A percentile compares a stretch with the other conserved stretches of the same genome.
Conservation (phyloP, 2,329 filamentous ascomycete genomes). For the Hypocreales sp. region DNA sequence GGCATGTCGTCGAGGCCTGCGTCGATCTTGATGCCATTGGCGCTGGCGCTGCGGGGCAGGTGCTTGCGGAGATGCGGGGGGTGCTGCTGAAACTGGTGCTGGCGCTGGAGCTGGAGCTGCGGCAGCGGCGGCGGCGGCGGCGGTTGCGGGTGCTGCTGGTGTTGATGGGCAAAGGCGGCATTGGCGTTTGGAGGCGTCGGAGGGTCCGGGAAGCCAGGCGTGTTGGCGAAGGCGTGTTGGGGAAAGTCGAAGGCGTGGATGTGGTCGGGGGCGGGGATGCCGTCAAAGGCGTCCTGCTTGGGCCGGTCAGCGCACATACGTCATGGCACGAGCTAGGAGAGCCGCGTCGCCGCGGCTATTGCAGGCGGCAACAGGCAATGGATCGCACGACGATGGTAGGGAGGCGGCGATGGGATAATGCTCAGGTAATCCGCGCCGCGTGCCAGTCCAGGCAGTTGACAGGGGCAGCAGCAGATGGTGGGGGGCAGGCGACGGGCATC, state of each 20-base stretch:
- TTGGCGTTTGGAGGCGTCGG: slow-evolving; percentile 34
- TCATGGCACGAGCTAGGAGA: no score
- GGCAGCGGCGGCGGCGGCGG: background rate
- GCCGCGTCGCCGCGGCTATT: no score
- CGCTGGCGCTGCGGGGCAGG: slow-evolving; percentile 6
- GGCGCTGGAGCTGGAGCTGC: slow-evolving; percentile 10
- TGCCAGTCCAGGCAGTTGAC: no score
- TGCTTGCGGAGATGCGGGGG: slow-evolving; percentile 7
- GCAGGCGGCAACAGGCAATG: no score
- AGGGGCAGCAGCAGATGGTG: slow-evolving; percentile 2
- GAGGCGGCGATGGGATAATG: no score
- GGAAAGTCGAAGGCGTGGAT: slow-evolving; percentile 30
- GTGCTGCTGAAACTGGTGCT: no score
- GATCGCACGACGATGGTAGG: no score
- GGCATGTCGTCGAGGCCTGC: slow-evolving; percentile 17
- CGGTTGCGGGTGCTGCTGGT: slow-evolving; percentile 8
- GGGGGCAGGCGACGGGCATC: no score
- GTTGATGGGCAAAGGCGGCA: slow-evolving; percentile 10
- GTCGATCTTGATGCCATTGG: slow-evolving; percentile 19
- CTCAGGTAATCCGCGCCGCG: slow-evolving; percentile 16
- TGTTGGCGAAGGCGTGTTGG: slow-evolving; percentile 21
- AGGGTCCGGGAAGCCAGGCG: slow-evolving; percentile 23
- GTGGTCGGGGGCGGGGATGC: slow-evolving; percentile 28
- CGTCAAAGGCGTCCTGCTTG: slow-evolving; percentile 32
- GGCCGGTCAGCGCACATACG: no score